Conservation (phyloP, 1,284 basidiomycete genomes). For the Ceratobasidium theobromae region DNA sequence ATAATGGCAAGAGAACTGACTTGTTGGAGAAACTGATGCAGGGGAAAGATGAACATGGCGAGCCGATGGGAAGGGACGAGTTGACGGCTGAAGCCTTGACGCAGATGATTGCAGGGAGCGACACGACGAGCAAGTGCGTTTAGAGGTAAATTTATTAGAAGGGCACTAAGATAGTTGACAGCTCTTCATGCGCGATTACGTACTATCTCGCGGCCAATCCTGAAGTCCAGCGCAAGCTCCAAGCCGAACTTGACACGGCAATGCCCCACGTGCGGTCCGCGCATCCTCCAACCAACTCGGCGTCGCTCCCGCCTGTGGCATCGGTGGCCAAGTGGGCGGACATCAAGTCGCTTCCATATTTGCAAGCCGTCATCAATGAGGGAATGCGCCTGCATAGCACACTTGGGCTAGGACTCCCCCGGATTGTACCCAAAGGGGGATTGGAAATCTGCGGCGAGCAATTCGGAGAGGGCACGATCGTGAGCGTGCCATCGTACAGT, state of each 20-base stretch:
- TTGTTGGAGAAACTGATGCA: constrained; percentile 76
- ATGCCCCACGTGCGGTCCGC: constrained; percentile 46
- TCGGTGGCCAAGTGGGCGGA: constrained; percentile 56
- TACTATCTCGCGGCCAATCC: constrained; percentile 76
- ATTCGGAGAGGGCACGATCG: constrained; percentile 70
- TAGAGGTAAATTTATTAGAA: not conserved
- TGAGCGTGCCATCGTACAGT: constrained; percentile 74
- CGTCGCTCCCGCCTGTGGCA: constrained; percentile 55
- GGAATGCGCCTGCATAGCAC: constrained; percentile 79
- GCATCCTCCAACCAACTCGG: constrained; percentile 50
- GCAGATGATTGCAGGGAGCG: constrained; percentile 80
- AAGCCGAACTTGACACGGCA: constrained; percentile 75
- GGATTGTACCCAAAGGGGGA: constrained; percentile 68
- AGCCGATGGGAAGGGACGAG: constrained; percentile 74
- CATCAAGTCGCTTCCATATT: constrained; percentile 68
- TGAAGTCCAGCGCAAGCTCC: constrained; percentile 66
- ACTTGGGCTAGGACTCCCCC: constrained; percentile 79
- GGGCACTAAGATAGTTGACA: constrained; percentile 38
- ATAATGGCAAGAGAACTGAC: constrained; percentile 62
- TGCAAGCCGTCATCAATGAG: constrained; percentile 81
- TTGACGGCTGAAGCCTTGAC: constrained; percentile 85
- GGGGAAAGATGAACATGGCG: constrained; percentile 74
- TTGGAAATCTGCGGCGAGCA: constrained; percentile 56
- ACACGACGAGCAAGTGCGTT: constrained; percentile 77
- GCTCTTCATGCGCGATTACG: constrained; percentile 82